Conservation (phyloP, 139 green algal species). For the Coelastrella sp. region DNA sequence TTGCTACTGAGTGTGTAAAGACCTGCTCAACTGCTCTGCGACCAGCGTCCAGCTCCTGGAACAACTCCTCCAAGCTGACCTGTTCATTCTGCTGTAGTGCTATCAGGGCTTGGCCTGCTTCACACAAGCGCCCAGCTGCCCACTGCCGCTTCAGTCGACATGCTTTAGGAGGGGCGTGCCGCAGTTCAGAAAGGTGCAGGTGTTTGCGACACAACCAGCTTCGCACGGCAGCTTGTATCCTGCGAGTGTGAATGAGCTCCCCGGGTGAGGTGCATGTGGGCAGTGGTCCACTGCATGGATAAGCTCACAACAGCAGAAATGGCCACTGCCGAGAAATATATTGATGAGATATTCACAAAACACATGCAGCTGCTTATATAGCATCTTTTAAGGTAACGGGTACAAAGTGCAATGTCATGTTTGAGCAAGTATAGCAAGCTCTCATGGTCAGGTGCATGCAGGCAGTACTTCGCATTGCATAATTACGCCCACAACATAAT, state of each 20-base stretch:
- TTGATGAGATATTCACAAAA: too few relatives aligned
- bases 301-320: not conserved
- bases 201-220: slow-evolving; percentile 51
- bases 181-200: slow-evolving; percentile 43
- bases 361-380: too few relatives aligned
- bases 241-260: not conserved
- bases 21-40: not conserved
- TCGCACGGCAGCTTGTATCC: slow-evolving; percentile 69
- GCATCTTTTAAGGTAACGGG: too few relatives aligned
- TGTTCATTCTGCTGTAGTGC: slow-evolving; percentile 61
- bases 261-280: not conserved
- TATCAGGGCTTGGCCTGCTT: slow-evolving; percentile 42
- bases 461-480: too few relatives aligned
- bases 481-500: too few relatives aligned
- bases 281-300: not conserved
- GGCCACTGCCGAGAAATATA: too few relatives aligned
- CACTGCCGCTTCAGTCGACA: slow-evolving; percentile 60
- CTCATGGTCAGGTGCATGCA: too few relatives aligned
- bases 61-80: slow-evolving; percentile 70
- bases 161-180: slow-evolving; percentile 54
- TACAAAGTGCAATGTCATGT: too few relatives aligned
- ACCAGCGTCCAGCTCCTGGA: slow-evolving; percentile 71
- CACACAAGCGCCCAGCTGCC: slow-evolving; percentile 60
- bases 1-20: not conserved
- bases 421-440: too few relatives aligned